Base-by-base conservation (phyloP, 768 basidiomycete species). In the Tylopilus sp. region DNA sequence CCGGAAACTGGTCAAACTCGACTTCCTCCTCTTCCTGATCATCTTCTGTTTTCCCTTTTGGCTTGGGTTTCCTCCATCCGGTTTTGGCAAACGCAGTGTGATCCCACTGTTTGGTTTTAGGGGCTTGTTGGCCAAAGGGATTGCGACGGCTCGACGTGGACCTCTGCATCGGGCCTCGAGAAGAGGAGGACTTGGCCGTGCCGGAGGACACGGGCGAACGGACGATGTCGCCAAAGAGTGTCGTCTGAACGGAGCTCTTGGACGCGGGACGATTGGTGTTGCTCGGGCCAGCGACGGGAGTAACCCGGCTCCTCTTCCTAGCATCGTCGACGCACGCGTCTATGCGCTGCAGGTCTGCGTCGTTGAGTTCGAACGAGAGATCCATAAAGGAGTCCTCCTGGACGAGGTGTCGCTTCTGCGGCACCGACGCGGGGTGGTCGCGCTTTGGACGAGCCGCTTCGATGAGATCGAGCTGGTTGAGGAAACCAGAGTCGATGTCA, bases 91-190 rank as follows among this genome's bases (percentile, higher is more conserved):
- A 95, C 12, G 75, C 82, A 0, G 94, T 91, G 21, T 91, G 85
- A 64, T 98, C 93, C 97, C 97, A 99, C 42, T 76, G 73, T 73
- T 95, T 98, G 1, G 78, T 81, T 67, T 87, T 84, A 18, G 75
- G 75, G 5, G 80, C 75, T 51, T 80, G 80, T 43, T 79, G 75
- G 9, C 81, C 80, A 52, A 81, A 83, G 0, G 68, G 64, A 53
- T 74, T 66, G 6, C 69, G 63, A 23, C 52, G 53, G 17, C 68
- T 65, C 0, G 81, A 77, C 55, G 75, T 79, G 15, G 72, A 71
- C 48, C 73, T 66, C 53, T 73, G 73, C 33, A 74, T 57, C 6
- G 73, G 68, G 35, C 71, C 60, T 21, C 68, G 67, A 69, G 67
- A 57, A 54, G 61, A 28, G 2, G 28, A 22, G 46, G 55, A 43